Evolutionary conservation across 306 rosid genomes (phyloP), one percentile per base, ranked within the genome.

Genomic region (Adenanthera pavonina): DNA sequence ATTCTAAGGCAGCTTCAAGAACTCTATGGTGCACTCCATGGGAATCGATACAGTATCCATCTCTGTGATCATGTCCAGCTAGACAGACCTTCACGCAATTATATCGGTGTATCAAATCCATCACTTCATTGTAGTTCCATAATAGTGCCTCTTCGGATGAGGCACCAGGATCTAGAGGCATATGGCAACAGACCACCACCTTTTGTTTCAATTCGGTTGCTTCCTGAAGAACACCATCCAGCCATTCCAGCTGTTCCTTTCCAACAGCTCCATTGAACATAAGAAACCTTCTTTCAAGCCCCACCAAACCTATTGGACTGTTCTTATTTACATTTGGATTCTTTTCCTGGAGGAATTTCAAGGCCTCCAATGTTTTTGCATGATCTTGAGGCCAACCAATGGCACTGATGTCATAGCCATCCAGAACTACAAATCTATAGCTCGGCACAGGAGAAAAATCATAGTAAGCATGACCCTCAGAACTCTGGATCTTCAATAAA

Each of bases 191-290:
- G 25, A 95, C 76, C 70, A 95, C 89, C 15, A 89, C 97, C 6
- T 92, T 92, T 66, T 95, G 97, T 72, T 88, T 86, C 88, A 86
- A 81, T 69, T 81, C 47, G 38, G 97, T 86, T 49, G 99, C 91
- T 74, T 92, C 94, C 60, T 83, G 80, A 59, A 95, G 97, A 61
- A 89, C 78, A 44, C 78, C 36, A 43, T 88, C 83, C 66, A 95
- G 75, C 99, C 99, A 95, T 79, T 89, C 83, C 88, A 95, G 64
- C 86, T 95, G 99, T 80, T 95, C 86, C 84, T 90, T 83, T 62
- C 99, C 98, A 64, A 95, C 85, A 10, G 85, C 98, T 61, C 99
- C 99, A 82, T 95, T 95, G 89, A 95, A 95, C 99, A 73, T 92
- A 12, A 92, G 93, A 78, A 90, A 95, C 87, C 99, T 87, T 87